Percentiles rank a stretch among this genome's conserved stretches.
Conservation (phyloP, 257 asterid species). For the Jasminum sambac region DNA sequence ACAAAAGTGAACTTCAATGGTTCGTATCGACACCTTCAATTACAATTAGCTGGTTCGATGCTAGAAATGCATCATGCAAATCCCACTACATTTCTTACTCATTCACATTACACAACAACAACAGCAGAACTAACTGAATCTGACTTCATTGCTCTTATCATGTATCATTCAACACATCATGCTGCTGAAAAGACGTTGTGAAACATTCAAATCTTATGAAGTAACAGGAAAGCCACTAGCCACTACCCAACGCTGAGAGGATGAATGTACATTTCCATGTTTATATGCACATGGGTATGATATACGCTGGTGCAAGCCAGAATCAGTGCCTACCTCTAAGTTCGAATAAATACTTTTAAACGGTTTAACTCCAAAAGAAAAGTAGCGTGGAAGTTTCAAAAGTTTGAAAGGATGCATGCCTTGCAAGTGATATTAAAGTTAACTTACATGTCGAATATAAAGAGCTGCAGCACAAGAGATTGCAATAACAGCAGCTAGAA, state of each 20-base stretch:
- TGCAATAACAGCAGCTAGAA: slow-evolving; percentile 59
- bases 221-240: neutral
- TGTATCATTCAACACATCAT: neutral
- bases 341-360: neutral
- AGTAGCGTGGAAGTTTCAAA: neutral
- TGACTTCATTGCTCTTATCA: neutral
- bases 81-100: neutral
- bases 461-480: slow-evolving; percentile 56
- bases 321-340: neutral
- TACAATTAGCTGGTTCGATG: neutral
- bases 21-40: neutral
- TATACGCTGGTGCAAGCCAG: neutral
- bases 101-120: neutral
- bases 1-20: slow-evolving; percentile 19
- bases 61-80: neutral
- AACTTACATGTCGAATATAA: slow-evolving; percentile 69
- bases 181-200: neutral
- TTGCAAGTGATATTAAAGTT: slow-evolving; percentile 7
- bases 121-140: neutral
- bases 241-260: neutral
- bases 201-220: neutral
- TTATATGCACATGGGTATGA: neutral
- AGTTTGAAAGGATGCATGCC: neutral
- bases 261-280: neutral
- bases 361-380: no score